Evolutionary conservation across 1,139 yeast genomes (phyloP).

Genomic region (Geotrichum siamense): DNA sequence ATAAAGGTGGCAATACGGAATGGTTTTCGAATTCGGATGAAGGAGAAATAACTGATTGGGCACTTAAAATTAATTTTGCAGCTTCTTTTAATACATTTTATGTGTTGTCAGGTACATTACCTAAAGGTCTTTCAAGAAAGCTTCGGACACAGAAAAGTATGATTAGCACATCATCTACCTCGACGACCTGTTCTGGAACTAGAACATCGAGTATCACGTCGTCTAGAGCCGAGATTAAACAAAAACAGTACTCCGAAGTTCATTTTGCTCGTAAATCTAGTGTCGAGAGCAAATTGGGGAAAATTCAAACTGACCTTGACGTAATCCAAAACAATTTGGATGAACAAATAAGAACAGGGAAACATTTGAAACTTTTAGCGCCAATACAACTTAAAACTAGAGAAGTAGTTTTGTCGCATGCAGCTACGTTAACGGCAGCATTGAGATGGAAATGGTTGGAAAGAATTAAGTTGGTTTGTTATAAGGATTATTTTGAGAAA

Average conservation of each 20-base stretch:
- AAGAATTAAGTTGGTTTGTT: constrained; percentile 39
- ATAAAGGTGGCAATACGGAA: constrained; percentile 33
- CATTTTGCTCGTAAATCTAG: constrained; percentile 17
- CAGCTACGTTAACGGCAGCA: constrained; percentile 43
- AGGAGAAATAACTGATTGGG: constrained; percentile 48
- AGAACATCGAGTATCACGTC: too few relatives aligned
- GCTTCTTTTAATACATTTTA: constrained; percentile 48
- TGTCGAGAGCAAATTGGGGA: constrained; percentile 27
- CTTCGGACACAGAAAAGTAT: background rate
- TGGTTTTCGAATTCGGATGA: constrained; percentile 33
- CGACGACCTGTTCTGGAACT: background rate
- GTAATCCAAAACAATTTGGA: constrained; percentile 35
- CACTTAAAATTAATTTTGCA: constrained; percentile 47
- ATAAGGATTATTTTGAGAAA: constrained; percentile 37
- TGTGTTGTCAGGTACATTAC: background rate
- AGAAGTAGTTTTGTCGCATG: constrained; percentile 41
- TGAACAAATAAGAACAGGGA: constrained; percentile 35
- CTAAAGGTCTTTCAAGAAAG: background rate
- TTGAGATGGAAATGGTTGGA: constrained; percentile 53
- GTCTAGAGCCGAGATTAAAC: too few relatives aligned
- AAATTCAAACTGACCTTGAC: constrained; percentile 33
- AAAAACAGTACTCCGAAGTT: background rate
- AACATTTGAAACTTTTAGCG: constrained; percentile 41
- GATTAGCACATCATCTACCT: background rate
- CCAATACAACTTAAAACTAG: constrained; percentile 49